Evolutionary conservation across 2,329 filamentous ascomycete species (phyloP).

Genomic region (Epichloe coenophiala): DNA sequence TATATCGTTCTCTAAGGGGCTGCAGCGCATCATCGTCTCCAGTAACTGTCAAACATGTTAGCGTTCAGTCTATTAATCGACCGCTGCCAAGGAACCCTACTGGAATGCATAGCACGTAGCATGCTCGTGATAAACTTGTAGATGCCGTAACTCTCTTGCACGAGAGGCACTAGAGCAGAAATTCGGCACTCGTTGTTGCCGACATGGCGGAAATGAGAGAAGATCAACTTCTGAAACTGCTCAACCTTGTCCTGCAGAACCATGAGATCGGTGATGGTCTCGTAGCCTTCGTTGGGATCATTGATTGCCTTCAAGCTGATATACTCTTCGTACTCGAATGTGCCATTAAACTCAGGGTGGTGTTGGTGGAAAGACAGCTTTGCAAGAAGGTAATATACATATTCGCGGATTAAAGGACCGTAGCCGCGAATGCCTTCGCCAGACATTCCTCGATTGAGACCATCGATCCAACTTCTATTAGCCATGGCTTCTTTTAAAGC

Average conservation of each 20-base stretch:
- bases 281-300: slow-evolving; percentile 93
- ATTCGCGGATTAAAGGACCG: slow-evolving; percentile 85
- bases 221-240: slow-evolving; percentile 95
- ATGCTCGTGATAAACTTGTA: slow-evolving; percentile 99
- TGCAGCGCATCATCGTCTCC: slow-evolving; percentile 88
- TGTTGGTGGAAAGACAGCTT: slow-evolving; percentile 95
- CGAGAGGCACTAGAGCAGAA: slow-evolving; percentile 79
- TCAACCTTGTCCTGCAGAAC: slow-evolving; percentile 95
- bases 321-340: slow-evolving; percentile 98
- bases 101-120: slow-evolving; percentile 93
- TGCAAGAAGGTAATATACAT: slow-evolving; percentile 86
- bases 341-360: slow-evolving; percentile 95
- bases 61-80: slow-evolving; percentile 1
- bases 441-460: slow-evolving; percentile 67
- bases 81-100: slow-evolving; percentile 33
- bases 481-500: slow-evolving; percentile 79
- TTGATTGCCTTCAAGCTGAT: slow-evolving; percentile 96
- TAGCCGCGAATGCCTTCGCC: slow-evolving; percentile 85
- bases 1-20: slow-evolving; percentile 76
- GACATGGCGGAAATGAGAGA: slow-evolving; percentile 85
- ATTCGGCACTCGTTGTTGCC: slow-evolving; percentile 96
- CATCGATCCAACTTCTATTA: slow-evolving; percentile 85
- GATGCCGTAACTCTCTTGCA: slow-evolving; percentile 96
- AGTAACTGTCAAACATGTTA: slow-evolving; percentile 44
- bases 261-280: slow-evolving; percentile 96